Evolutionary conservation across 2,329 filamentous ascomycete species (phyloP).

Genomic region (Pestalotiopsis fici): DNA sequence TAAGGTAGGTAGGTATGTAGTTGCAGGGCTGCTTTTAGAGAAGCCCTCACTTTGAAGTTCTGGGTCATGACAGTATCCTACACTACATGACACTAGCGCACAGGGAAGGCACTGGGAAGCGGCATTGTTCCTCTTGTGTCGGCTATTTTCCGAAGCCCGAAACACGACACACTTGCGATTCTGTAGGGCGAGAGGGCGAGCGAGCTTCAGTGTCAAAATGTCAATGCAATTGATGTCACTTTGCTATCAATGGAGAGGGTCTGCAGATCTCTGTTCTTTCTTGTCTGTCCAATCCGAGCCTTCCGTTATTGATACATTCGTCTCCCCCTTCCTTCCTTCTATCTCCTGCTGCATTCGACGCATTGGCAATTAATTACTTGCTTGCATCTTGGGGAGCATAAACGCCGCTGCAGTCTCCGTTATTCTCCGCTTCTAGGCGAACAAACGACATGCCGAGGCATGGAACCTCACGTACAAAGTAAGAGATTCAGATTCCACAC

Average conservation of each 20-base stretch:
- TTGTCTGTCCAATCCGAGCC: background rate
- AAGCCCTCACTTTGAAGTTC: background rate
- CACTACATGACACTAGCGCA: background rate
- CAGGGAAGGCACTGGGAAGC: background rate
- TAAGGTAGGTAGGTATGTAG: background rate
- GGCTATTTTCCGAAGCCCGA: constrained; percentile 1
- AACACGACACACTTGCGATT: background rate
- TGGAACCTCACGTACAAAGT: background rate
- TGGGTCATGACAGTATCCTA: background rate
- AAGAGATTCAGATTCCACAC: background rate
- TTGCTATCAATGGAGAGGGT: background rate
- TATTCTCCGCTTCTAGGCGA: background rate
- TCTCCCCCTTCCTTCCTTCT: background rate
- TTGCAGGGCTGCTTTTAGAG: background rate
- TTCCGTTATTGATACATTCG: background rate
- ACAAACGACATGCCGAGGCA: background rate
- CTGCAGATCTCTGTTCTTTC: background rate
- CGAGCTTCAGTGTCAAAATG: background rate
- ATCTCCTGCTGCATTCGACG: background rate
- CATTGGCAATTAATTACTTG: background rate
- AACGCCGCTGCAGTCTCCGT: background rate
- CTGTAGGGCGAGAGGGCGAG: background rate
- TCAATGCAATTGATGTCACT: background rate
- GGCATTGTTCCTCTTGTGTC: background rate
- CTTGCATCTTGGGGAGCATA: background rate